Evolutionary conservation across 108 stramenopile genomes (phyloP).

Genomic region (Chaetoceros tenuissimus): DNA sequence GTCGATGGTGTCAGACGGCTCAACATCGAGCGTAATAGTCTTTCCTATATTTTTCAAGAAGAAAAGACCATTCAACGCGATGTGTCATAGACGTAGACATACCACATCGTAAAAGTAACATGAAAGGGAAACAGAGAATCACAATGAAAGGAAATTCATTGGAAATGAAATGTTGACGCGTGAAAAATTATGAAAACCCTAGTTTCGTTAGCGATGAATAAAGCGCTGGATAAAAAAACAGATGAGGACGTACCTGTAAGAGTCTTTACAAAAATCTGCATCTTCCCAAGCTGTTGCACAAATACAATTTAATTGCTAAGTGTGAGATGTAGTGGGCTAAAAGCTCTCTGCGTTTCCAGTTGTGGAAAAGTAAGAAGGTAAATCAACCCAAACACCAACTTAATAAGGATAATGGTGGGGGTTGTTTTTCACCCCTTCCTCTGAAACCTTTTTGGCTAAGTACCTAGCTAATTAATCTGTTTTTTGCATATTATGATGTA

Average conservation of each 20-base stretch:
- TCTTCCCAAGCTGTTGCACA: slow-evolving; percentile 9
- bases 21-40: slow-evolving; percentile 98
- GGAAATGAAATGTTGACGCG: background rate
- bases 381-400: too few relatives aligned
- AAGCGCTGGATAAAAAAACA: background rate
- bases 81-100: slow-evolving; percentile 6
- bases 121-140: slow-evolving; percentile 1
- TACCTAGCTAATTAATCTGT: too few relatives aligned
- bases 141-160: background rate
- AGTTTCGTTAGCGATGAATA: background rate
- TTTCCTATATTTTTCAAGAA: slow-evolving; percentile 47
- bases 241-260: slow-evolving; percentile 63
- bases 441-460: too few relatives aligned
- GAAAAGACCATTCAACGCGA: background rate
- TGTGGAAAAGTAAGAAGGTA: too few relatives aligned
- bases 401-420: too few relatives aligned
- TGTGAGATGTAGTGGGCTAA: too few relatives aligned
- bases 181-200: background rate
- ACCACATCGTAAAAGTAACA: background rate
- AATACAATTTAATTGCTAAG: background rate
- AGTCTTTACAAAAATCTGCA: slow-evolving; percentile 92
- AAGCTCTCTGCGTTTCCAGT: too few relatives aligned
- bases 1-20: slow-evolving; percentile 94
- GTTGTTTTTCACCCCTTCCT: too few relatives aligned
- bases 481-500: too few relatives aligned